These are phyloP conservation scores for Ceriops tagal DNA, from an alignment of 345 rosid genomes.

Conservation along the genomic window DNA sequence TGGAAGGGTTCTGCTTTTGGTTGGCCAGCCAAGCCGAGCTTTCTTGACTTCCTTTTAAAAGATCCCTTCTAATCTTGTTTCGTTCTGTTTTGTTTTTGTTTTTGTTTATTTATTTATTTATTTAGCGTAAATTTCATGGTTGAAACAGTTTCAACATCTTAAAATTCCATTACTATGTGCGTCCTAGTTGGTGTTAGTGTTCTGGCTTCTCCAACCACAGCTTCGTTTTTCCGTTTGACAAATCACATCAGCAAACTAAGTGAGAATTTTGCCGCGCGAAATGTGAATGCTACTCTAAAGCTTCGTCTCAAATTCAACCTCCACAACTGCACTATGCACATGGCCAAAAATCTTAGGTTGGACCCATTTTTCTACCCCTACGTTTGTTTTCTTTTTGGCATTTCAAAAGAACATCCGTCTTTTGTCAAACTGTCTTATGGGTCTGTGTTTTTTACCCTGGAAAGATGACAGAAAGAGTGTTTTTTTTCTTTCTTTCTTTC, in stretches of 20 bases:
- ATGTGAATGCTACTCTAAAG: not conserved
- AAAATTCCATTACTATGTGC: too few relatives aligned
- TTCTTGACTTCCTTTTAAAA: slow-evolving; percentile 28
- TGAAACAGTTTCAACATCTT: too few relatives aligned
- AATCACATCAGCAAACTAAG: not conserved
- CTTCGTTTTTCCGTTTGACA: slow-evolving; percentile 16
- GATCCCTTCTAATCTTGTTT: not conserved
- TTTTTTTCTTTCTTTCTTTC: too few relatives aligned
- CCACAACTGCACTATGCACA: not conserved
- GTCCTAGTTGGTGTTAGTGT: not conserved
- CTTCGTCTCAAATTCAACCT: not conserved
- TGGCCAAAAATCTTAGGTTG: not conserved
- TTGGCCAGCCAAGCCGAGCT: slow-evolving; percentile 36
- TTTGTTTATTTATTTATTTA: too few relatives aligned
- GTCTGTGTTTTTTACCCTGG: not conserved
- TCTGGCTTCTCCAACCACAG: slow-evolving; percentile 4
- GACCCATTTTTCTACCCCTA: not conserved
- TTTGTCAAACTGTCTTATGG: not conserved
- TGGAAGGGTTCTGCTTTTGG: slow-evolving; percentile 24
- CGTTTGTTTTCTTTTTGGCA: not conserved
- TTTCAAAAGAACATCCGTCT: not conserved
- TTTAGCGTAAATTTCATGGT: not conserved
- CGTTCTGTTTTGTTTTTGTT: not conserved
- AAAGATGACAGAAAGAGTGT: too few relatives aligned
- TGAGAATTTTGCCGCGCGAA: too few relatives aligned